phyloP scores from a whole-genome alignment of 345 rosid genomes.

The Gossypium arboreum region DNA sequence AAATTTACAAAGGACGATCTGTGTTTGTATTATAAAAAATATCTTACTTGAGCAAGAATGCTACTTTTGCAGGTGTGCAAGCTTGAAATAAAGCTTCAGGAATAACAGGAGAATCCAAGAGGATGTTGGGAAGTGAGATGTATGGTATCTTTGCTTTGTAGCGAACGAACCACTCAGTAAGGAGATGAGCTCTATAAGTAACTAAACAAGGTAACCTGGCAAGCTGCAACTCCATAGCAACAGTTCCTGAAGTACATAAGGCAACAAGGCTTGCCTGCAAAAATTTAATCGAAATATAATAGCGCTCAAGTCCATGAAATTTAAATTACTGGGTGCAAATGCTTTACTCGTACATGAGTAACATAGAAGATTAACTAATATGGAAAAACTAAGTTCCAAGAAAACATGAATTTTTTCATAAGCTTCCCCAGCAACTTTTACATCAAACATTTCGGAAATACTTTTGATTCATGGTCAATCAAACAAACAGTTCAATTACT shows the following conservation, averaged over 20 bases:
- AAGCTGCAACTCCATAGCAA: conserved; percentile 80
- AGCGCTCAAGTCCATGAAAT: background rate
- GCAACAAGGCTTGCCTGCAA: conserved; percentile 82
- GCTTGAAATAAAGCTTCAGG: conserved; percentile 81
- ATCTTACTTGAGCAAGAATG: conserved; percentile 54
- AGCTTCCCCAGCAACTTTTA: background rate
- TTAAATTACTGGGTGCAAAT: background rate
- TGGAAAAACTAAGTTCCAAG: background rate
- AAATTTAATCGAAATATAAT: background rate
- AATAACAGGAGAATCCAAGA: conserved; percentile 59
- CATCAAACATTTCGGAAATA: background rate
- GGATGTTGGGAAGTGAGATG: conserved; percentile 86
- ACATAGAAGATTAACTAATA: background rate
- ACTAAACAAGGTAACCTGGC: conserved; percentile 75
- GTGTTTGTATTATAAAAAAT: background rate
- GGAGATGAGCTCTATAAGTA: conserved; percentile 75
- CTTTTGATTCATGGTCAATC: background rate
- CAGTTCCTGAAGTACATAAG: conserved; percentile 98
- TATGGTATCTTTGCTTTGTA: conserved; percentile 82
- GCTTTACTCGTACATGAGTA: background rate
- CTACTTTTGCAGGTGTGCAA: conserved; percentile 63
- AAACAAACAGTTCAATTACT: background rate
- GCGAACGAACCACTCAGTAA: conserved; percentile 69
- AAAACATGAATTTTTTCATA: background rate
- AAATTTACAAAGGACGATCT: background rate